Conservation (phyloP, 768 basidiomycete genomes). For the Gymnopilus junonius region DNA sequence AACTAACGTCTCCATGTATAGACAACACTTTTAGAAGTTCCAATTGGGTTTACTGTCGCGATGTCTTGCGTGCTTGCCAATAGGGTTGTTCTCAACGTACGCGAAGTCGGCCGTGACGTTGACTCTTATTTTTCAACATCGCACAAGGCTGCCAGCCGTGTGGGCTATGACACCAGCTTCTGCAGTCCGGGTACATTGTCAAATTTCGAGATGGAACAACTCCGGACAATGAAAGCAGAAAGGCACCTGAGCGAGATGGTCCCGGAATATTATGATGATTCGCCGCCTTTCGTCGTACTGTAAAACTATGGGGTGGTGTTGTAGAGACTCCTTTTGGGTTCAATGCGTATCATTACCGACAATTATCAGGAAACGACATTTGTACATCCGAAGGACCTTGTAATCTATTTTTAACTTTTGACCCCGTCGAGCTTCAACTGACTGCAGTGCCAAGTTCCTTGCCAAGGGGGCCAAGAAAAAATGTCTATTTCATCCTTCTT, state of each 20-base stretch:
- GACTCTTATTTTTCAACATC: constrained; percentile 10
- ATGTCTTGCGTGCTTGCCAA: constrained; percentile 64
- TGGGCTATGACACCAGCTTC: constrained; percentile 4
- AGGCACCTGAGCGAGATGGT: constrained; percentile 5
- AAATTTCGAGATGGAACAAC: constrained; percentile 29
- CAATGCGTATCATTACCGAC: neutral
- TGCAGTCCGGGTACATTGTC: constrained; percentile 20
- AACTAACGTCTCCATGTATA: constrained; percentile 16
- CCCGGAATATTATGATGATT: constrained; percentile 4
- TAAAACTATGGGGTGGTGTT: neutral
- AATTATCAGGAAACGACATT: neutral
- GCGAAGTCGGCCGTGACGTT: constrained; percentile 39
- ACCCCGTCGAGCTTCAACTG: neutral
- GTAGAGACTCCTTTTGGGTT: neutral
- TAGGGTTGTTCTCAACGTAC: constrained; percentile 59
- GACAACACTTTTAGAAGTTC: constrained; percentile 50
- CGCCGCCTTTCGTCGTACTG: constrained; percentile 16
- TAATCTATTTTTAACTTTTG: neutral
- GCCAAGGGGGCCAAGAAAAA: neutral
- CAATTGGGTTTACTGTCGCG: constrained; percentile 61
- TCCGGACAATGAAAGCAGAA: constrained; percentile 26
- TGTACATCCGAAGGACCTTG: neutral
- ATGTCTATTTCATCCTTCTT: neutral
- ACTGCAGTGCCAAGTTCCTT: constrained; percentile 1
- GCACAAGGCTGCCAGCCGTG: neutral